These are phyloP conservation scores for Plasmodium vinckei DNA, from an alignment of 169 alveolate species.

Conservation along the genomic window DNA sequence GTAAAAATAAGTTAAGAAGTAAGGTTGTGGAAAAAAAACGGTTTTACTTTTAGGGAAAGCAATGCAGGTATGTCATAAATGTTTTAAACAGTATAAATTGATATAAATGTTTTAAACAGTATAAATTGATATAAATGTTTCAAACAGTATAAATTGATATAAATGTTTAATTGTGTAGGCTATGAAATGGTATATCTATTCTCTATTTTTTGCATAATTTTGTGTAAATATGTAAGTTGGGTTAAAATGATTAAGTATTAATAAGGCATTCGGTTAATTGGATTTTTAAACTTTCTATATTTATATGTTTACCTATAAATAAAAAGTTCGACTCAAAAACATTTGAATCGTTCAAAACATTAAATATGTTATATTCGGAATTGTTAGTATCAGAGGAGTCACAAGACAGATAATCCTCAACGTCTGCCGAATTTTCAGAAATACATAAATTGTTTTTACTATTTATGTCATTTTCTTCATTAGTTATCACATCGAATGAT, in stretches of 20 bases:
- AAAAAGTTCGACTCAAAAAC: constrained; percentile 38
- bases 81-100: too few species aligned
- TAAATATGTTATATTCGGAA: constrained; percentile 41
- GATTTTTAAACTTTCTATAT: constrained; percentile 20
- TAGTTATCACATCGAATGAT: neutral
- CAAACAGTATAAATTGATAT: too few species aligned
- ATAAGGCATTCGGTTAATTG: constrained; percentile 34
- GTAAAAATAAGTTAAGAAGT: neutral
- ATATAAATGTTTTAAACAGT: too few species aligned
- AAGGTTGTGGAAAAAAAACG: too few species aligned
- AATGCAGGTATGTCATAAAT: too few species aligned
- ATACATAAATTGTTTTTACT: neutral
- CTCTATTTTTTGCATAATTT: too few species aligned
- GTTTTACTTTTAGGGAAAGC: too few species aligned
- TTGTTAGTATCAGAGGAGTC: constrained; percentile 36
- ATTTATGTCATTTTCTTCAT: neutral
- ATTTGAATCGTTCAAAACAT: constrained; percentile 13
- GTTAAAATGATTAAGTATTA: too few species aligned
- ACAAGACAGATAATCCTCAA: constrained; percentile 49
- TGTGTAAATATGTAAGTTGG: too few species aligned
- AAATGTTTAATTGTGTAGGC: too few species aligned
- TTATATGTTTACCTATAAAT: constrained; percentile 74
- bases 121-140: too few species aligned
- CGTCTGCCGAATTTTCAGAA: neutral
- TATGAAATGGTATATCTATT: too few species aligned